Base-by-base conservation (phyloP, 192 early-diverging fungal species). In the Umbelopsis ramanniana region DNA sequence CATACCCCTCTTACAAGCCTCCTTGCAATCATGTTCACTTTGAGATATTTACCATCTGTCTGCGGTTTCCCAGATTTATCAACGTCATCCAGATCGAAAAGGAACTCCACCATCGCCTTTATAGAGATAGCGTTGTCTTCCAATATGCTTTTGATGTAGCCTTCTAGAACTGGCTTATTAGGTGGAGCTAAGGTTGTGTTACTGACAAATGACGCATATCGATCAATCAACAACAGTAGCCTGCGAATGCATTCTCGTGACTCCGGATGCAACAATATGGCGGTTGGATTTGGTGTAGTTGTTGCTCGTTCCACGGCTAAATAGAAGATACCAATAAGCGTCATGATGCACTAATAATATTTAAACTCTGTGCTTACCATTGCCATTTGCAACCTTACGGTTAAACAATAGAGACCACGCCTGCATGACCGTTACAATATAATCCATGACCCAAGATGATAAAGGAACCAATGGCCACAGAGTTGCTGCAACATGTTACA, bases 351-450 rank as follows among this genome's bases (percentile, higher is more conserved):
- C 10, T 22, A 37, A 40, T 23, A 6, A 26, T 24, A 40, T 22
- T 17, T 14, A 6, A 50, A 22, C 45, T 17, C 22, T 23, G 19
- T 15, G 3, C 67, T 71, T 74, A 78, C 76, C 43, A 63, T 72
- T 74, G 17, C 52, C 50, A 23, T 47, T 66, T 7, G 73, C 72
- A 29, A 67, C 53, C 17, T 15, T 70, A 0, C 68, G 48, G 46
- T 74, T 79, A 37, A 79, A 72, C 21, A 79, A 33, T n/a, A 72
- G 19, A 60, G 67, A 68, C 77, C 77, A 79, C 40, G 74, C 72
- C 38, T 66, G 72, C 46, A 79, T 53, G 10, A 71, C 50, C 53
- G 68, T 67, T 21, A 70, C 47, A 38, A 74, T 43, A 45, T 74
- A 74, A 22, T 79, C 77, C 37, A 74, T 52, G 9, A 50, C 55